These are phyloP conservation scores for Chrysosporium queenslandicum DNA, from an alignment of 2,329 filamentous ascomycete species.

Conservation along the genomic window DNA sequence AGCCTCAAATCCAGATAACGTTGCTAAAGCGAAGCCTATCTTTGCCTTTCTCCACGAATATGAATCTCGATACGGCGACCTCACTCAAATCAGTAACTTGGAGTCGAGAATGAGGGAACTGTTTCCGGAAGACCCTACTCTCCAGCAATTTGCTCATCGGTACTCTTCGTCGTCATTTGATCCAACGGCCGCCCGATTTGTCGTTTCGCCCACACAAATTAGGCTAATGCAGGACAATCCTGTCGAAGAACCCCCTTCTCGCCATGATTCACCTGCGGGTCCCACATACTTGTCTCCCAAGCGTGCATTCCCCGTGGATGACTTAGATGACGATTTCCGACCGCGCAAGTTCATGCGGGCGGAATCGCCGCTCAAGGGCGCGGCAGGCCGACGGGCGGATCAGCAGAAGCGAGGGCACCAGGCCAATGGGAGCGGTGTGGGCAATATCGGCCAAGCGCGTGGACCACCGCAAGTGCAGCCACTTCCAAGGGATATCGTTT, in stretches of 20 bases:
- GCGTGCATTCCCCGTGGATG: slow-evolving; percentile 55
- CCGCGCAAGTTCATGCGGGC: slow-evolving; percentile 79
- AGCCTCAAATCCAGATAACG: slow-evolving; percentile 62
- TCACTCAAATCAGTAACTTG: slow-evolving; percentile 79
- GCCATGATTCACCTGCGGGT: slow-evolving; percentile 28
- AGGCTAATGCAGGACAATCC: slow-evolving; percentile 38
- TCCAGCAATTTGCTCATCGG: slow-evolving; percentile 65
- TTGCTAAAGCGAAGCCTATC: slow-evolving; percentile 68
- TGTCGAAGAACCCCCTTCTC: slow-evolving; percentile 21
- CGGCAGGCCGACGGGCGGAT: slow-evolving; percentile 73
- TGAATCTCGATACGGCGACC: slow-evolving; percentile 86
- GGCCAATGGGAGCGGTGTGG: slow-evolving; percentile 21
- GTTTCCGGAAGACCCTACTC: slow-evolving; percentile 76
- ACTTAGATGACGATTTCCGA: slow-evolving; percentile 61
- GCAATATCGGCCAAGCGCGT: slow-evolving; percentile 33
- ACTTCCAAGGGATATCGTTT: slow-evolving; percentile 58
- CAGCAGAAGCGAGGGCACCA: slow-evolving; percentile 51
- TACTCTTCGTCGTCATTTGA: slow-evolving; percentile 68
- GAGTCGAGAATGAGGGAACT: slow-evolving; percentile 88
- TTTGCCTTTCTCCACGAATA: slow-evolving; percentile 92
- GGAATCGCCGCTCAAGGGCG: slow-evolving; percentile 87
- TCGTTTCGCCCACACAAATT: slow-evolving; percentile 76
- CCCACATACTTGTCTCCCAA: slow-evolving; percentile 38
- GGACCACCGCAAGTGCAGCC: slow-evolving; percentile 51
- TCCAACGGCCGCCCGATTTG: slow-evolving; percentile 67